phyloP scores from a whole-genome alignment of 2,329 filamentous ascomycete genomes.

The Aspergillus floridensis region DNA sequence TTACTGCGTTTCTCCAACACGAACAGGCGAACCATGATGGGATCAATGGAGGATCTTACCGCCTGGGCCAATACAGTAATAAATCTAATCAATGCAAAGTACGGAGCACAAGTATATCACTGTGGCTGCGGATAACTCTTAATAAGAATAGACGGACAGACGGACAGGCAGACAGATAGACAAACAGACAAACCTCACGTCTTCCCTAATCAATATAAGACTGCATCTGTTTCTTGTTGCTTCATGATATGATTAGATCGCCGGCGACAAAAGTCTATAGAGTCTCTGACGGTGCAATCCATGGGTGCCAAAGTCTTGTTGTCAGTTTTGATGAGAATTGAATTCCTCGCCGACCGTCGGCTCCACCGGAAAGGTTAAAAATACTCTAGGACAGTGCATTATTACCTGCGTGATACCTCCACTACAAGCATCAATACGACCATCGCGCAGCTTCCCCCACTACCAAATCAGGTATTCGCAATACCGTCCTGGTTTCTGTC shows the following conservation, averaged over 20 bases:
- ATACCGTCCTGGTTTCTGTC: background rate
- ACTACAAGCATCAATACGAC: background rate
- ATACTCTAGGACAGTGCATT: background rate
- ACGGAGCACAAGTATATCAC: background rate
- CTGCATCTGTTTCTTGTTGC: background rate
- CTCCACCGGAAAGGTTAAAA: background rate
- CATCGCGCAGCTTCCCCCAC: background rate
- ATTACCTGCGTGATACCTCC: background rate
- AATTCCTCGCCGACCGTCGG: background rate
- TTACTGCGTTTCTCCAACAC: background rate
- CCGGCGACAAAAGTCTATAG: background rate
- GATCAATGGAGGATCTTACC: background rate
- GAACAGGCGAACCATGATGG: conserved; percentile 3
- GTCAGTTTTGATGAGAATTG: background rate
- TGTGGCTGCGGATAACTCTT: background rate
- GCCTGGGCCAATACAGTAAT: background rate
- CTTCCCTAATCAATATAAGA: background rate
- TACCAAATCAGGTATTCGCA: background rate
- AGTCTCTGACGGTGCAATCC: background rate
- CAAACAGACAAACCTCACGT: no score
- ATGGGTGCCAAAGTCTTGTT: background rate
- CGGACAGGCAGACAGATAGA: no score
- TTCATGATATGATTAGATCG: background rate
- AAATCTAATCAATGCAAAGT: background rate
- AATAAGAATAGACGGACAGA: background rate